Percentiles rank a stretch among this genome's conserved stretches.
Conservation (phyloP, 179 eudicot genomes). For the Beta corolliflora region DNA sequence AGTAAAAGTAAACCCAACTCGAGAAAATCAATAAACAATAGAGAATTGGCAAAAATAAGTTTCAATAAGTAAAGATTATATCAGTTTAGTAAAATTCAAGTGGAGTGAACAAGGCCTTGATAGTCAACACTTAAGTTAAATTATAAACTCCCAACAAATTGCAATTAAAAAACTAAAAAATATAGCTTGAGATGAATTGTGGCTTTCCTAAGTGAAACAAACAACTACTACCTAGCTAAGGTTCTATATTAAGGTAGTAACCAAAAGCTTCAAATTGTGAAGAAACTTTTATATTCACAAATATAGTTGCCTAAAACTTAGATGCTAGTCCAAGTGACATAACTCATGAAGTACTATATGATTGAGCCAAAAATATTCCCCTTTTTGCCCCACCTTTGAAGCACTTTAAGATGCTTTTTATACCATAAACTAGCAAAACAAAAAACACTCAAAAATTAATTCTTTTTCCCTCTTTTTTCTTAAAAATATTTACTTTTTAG, state of each 20-base stretch:
- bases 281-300: conserved; percentile 1
- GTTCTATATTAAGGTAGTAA: conserved; percentile 20
- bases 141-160: no score
- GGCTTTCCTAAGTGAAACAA: neutral
- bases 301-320: conserved; percentile 9
- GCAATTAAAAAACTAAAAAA: neutral
- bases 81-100: no score
- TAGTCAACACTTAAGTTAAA: no score
- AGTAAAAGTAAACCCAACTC: no score
- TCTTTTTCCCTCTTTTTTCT: neutral
- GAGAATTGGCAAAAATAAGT: no score
- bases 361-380: conserved; percentile 16
- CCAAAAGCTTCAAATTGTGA: conserved; percentile 4
- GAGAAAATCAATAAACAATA: no score
- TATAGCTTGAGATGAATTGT: neutral
- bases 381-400: conserved; percentile 15
- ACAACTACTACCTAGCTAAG: neutral
- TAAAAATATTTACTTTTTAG: neutral
- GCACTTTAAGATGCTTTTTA: conserved; percentile 17
- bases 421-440: neutral
- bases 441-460: neutral
- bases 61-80: no score
- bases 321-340: conserved; percentile 7
- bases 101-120: no score
- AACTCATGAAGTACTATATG: conserved; percentile 10